These are phyloP conservation scores for Kwoniella mangroviensis DNA, from an alignment of 768 basidiomycete species.

Conservation along the genomic window DNA sequence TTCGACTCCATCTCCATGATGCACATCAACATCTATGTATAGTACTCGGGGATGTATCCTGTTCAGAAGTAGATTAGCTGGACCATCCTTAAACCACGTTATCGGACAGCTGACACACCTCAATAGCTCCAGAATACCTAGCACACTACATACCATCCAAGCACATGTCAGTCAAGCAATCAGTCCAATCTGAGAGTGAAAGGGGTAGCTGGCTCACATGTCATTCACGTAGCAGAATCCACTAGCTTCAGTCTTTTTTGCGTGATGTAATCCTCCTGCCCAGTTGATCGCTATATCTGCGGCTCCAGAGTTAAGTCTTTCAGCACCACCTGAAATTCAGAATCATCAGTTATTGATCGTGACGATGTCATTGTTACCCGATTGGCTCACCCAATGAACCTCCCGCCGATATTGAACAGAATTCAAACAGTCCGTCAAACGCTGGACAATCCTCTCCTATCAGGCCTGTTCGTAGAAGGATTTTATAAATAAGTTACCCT, in stretches of 20 bases:
- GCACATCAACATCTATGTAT: conserved; percentile 97
- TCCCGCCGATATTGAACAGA: conserved; percentile 94
- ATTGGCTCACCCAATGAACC: conserved; percentile 82
- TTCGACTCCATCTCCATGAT: conserved; percentile 98
- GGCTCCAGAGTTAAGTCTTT: conserved; percentile 75
- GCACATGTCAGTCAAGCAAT: conserved; percentile 10
- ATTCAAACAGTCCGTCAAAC: conserved; percentile 95
- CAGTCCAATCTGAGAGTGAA: neutral
- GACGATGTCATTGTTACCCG: neutral
- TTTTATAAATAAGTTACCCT: neutral
- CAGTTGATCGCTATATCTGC: conserved; percentile 89
- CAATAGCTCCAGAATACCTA: conserved; percentile 90
- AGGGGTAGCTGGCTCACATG: conserved; percentile 41
- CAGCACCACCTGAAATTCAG: conserved; percentile 73
- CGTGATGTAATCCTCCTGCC: conserved; percentile 98
- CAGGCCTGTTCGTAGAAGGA: conserved; percentile 57
- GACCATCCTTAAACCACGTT: too few species aligned
- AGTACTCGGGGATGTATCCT: conserved; percentile 73
- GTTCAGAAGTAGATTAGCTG: conserved; percentile 4
- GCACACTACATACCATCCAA: conserved; percentile 66
- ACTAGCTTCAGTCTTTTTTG: conserved; percentile 97
- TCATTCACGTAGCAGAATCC: conserved; percentile 98
- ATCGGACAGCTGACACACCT: conserved; percentile 61
- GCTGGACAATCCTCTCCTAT: conserved; percentile 94
- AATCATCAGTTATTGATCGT: neutral